Evolutionary conservation across 2,329 filamentous ascomycete species (phyloP).

Genomic region (Scedosporium minutisporum): DNA sequence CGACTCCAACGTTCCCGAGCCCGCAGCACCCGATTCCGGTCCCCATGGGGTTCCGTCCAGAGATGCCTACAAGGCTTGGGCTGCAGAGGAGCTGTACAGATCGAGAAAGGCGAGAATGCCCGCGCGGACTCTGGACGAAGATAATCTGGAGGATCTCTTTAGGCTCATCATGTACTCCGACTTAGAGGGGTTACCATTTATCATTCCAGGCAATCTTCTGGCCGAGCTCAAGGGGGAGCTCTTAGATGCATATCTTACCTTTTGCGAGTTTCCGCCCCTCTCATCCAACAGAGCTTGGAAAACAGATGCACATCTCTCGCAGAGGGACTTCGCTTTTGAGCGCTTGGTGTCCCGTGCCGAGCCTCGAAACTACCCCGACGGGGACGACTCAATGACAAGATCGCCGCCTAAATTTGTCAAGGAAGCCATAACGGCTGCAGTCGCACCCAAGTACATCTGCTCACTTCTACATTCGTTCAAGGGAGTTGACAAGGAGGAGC

Average conservation of each 20-base stretch:
- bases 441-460: neutral
- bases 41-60: conserved; percentile 19
- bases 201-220: conserved; percentile 31
- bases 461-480: neutral
- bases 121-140: conserved; percentile 65
- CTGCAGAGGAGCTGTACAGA: conserved; percentile 41
- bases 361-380: neutral
- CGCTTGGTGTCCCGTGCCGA: neutral
- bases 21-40: conserved; percentile 15
- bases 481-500: neutral
- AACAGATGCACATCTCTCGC: conserved; percentile 42
- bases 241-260: conserved; percentile 61
- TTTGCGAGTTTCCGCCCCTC: conserved; percentile 53
- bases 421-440: neutral
- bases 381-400: neutral
- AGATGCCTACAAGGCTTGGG: conserved; percentile 43
- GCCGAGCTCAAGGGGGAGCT: conserved; percentile 33
- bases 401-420: neutral
- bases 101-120: conserved; percentile 46
- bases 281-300: conserved; percentile 18
- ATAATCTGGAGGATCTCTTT: conserved; percentile 71
- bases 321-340: conserved; percentile 17
- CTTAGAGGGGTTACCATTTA: conserved; percentile 52
- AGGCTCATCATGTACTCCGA: conserved; percentile 74
- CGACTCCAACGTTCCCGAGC: conserved; percentile 28